Evolutionary conservation across 2,329 filamentous ascomycete species (phyloP).

Genomic region (Pestalotiopsis sp.): DNA sequence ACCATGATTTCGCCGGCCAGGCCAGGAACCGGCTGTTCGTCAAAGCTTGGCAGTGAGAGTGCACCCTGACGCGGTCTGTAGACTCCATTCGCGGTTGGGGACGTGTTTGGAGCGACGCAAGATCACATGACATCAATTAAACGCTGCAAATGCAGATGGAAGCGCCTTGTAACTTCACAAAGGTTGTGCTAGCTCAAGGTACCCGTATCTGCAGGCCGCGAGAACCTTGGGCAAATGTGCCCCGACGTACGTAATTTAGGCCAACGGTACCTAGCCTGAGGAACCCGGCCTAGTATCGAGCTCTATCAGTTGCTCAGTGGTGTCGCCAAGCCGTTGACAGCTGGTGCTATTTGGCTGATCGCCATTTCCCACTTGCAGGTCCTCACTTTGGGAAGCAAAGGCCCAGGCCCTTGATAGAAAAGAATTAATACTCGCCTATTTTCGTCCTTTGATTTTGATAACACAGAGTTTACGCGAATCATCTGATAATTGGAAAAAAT

Average conservation of each 20-base stretch:
- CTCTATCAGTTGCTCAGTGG: neutral
- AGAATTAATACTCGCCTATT: too few relatives aligned
- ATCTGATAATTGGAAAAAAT: too few relatives aligned
- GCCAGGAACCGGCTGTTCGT: neutral
- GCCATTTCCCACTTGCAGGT: neutral
- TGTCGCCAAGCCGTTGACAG: neutral
- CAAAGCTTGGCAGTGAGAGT: neutral
- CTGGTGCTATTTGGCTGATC: neutral
- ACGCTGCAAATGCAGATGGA: neutral
- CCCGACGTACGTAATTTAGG: neutral
- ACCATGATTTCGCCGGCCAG: neutral
- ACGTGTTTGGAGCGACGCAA: conserved; percentile 1
- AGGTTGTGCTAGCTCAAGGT: neutral
- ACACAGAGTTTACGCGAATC: too few relatives aligned
- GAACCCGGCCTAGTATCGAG: neutral
- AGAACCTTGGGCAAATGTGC: neutral
- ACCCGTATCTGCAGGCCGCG: neutral
- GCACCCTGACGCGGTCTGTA: neutral
- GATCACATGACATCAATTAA: neutral
- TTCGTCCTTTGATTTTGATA: too few relatives aligned
- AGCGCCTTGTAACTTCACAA: neutral
- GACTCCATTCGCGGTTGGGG: neutral
- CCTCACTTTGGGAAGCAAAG: neutral
- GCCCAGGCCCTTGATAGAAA: too few relatives aligned
- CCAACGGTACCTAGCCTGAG: neutral